Percentiles rank a stretch among this genome's conserved stretches.
Conservation (phyloP, 2,329 filamentous ascomycete species). For the Colletotrichum caudatum region DNA sequence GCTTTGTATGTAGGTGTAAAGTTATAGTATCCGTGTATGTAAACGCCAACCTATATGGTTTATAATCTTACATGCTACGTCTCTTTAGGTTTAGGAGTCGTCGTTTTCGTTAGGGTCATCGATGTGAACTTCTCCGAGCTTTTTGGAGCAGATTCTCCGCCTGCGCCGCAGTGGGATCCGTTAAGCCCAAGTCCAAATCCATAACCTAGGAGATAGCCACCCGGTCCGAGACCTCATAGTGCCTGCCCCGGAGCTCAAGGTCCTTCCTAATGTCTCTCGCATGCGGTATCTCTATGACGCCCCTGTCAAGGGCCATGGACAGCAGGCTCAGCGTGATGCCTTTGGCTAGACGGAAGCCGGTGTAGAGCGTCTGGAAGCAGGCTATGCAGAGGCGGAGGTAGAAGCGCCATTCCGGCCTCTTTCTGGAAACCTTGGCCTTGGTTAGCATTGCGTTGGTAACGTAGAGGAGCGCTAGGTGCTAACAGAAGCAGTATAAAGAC, state of each 20-base stretch:
- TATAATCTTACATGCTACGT: not conserved
- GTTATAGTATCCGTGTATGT: not conserved
- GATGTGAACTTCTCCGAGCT: not conserved
- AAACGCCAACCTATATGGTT: not conserved
- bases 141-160: conserved; percentile 50
- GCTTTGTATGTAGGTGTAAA: not conserved
- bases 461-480: conserved; percentile 56
- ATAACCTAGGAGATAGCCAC: conserved; percentile 52
- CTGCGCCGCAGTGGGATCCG: conserved; percentile 50
- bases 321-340: conserved; percentile 51
- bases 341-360: conserved; percentile 52
- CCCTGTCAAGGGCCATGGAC: conserved; percentile 51
- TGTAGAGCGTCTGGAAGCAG: conserved; percentile 51
- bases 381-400: conserved; percentile 55
- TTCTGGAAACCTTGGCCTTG: conserved; percentile 28
- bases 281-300: conserved; percentile 47
- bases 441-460: conserved; percentile 53
- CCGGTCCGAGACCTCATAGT: conserved; percentile 41
- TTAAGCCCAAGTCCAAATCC: conserved; percentile 51
- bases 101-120: not conserved
- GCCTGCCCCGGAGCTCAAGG: conserved; percentile 46
- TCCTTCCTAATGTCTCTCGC: conserved; percentile 49
- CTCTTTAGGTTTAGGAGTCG: not conserved
- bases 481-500: conserved; percentile 53
- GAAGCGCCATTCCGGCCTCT: conserved; percentile 48